Percentiles rank a stretch among this genome's conserved stretches.
These are phyloP conservation scores for Cyberlindnera maclurae DNA, from an alignment of 805 yeast genomes.

Conservation along the genomic window DNA sequence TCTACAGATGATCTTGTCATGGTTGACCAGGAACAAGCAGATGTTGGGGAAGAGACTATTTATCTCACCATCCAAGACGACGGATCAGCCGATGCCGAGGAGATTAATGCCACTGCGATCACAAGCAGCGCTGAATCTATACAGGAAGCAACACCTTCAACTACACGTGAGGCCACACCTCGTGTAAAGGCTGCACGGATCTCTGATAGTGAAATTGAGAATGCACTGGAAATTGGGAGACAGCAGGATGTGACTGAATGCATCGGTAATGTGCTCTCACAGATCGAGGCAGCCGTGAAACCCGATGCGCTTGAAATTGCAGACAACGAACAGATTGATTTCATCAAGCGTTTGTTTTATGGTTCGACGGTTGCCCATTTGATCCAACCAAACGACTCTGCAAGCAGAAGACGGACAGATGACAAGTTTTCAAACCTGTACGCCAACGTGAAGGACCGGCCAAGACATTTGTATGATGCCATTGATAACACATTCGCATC, in stretches of 20 bases:
- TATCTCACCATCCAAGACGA: neutral
- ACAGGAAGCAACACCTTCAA: conserved; percentile 1
- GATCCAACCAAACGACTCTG: conserved; percentile 36
- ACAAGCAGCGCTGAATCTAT: too few species aligned
- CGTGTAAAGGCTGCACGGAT: conserved; percentile 24
- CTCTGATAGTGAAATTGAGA: conserved; percentile 57
- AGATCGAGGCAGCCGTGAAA: conserved; percentile 78
- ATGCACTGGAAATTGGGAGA: conserved; percentile 73
- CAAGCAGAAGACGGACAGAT: conserved; percentile 39
- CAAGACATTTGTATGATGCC: conserved; percentile 85
- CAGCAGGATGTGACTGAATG: conserved; percentile 99
- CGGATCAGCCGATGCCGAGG: neutral
- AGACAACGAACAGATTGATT: conserved; percentile 78
- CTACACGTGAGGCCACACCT: conserved; percentile 1
- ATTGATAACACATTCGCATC: conserved; percentile 72
- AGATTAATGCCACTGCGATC: neutral
- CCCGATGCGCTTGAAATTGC: conserved; percentile 54
- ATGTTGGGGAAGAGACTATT: neutral
- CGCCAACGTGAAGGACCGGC: conserved; percentile 83
- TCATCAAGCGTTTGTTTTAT: conserved; percentile 72
- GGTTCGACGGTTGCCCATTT: conserved; percentile 81
- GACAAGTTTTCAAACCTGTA: conserved; percentile 79
- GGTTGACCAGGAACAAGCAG: neutral
- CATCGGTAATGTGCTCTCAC: conserved; percentile 87
- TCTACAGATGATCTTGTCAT: conserved; percentile 3